Conservation (phyloP, 257 asterid species). For the Solanum pennellii region DNA sequence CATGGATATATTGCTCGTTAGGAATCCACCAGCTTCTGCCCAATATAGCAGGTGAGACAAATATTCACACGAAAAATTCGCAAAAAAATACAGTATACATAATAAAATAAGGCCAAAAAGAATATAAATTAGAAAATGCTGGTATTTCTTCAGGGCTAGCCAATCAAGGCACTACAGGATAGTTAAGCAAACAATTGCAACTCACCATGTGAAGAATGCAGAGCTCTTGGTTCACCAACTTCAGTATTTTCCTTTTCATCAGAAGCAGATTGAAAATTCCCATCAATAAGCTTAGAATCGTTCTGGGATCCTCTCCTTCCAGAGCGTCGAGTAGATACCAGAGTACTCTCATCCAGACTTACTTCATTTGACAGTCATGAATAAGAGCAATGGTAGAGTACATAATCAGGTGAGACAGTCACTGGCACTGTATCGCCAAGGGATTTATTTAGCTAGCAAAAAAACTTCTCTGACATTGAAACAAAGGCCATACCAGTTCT, state of each 20-base stretch:
- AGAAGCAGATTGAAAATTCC: slow-evolving; percentile 24
- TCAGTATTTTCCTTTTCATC: slow-evolving; percentile 45
- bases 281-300: slow-evolving; percentile 35
- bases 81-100: neutral
- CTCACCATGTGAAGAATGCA: slow-evolving; percentile 33
- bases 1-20: neutral
- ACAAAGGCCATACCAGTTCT: slow-evolving; percentile 25
- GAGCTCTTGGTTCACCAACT: slow-evolving; percentile 23
- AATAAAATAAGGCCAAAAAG: neutral
- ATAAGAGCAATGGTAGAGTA: neutral
- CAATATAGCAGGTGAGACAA: neutral
- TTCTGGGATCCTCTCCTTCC: slow-evolving; percentile 66
- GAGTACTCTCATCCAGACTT: slow-evolving; percentile 32
- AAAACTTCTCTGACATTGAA: neutral
- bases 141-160: neutral
- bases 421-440: neutral
- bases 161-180: neutral
- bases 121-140: neutral
- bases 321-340: slow-evolving; percentile 41
- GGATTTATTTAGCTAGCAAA: neutral
- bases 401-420: neutral
- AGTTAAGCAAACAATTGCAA: neutral
- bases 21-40: neutral
- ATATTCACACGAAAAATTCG: neutral
- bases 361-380: slow-evolving; percentile 40